Conservation (phyloP, 768 basidiomycete genomes). For the Arthromyces matolae region DNA sequence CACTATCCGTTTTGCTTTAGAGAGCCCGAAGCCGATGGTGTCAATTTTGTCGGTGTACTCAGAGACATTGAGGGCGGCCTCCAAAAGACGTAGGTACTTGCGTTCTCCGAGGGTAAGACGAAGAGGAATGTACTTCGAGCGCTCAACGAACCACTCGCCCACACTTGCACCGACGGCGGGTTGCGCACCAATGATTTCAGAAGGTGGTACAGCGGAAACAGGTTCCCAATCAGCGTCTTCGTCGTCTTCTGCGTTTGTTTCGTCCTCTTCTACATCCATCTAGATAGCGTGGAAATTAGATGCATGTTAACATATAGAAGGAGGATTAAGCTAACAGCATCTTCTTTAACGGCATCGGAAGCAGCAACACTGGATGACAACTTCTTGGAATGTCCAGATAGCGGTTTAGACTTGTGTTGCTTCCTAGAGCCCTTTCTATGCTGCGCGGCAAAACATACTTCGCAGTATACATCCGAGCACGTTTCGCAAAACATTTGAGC, state of each 20-base stretch:
- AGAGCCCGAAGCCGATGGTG: slow-evolving; percentile 70
- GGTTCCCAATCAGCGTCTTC: slow-evolving; percentile 45
- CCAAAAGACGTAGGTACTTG: slow-evolving; percentile 80
- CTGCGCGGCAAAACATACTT: slow-evolving; percentile 83
- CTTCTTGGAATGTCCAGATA: slow-evolving; percentile 30
- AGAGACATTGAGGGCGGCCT: slow-evolving; percentile 79
- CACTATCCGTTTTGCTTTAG: slow-evolving; percentile 85
- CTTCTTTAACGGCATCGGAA: slow-evolving; percentile 1
- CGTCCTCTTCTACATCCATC: slow-evolving; percentile 45
- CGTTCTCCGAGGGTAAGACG: slow-evolving; percentile 73
- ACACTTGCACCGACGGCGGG: slow-evolving; percentile 58
- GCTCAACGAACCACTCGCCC: slow-evolving; percentile 84
- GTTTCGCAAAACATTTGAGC: slow-evolving; percentile 70
- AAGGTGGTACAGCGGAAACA: slow-evolving; percentile 27
- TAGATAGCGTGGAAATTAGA: too few species aligned
- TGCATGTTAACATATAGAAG: too few species aligned
- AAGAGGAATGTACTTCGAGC: slow-evolving; percentile 76
- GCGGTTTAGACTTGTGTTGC: slow-evolving; percentile 50
- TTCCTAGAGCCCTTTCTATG: slow-evolving; percentile 81
- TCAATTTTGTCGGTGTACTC: slow-evolving; percentile 93
- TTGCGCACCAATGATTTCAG: slow-evolving; percentile 48
- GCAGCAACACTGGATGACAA: slow-evolving; percentile 21
- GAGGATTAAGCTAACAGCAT: slow-evolving; percentile 13
- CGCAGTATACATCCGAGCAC: slow-evolving; percentile 72
- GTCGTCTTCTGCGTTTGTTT: slow-evolving; percentile 34